A percentile compares a stretch with the other conserved stretches of the same genome.
Conservation (phyloP, 2,329 filamentous ascomycete species). For the Colletotrichum theobromicola region DNA sequence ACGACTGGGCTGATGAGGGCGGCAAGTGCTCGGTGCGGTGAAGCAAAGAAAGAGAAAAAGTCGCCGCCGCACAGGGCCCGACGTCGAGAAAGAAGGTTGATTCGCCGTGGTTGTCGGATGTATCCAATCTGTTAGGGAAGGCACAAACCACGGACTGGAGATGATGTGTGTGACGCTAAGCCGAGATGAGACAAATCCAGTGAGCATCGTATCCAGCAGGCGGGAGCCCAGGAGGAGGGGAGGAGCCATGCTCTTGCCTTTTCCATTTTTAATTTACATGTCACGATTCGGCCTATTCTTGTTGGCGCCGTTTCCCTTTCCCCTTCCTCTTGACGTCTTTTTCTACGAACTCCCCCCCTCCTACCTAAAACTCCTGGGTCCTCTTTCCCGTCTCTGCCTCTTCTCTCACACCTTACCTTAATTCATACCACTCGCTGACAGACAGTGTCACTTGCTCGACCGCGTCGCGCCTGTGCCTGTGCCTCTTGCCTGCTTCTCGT, state of each 20-base stretch:
- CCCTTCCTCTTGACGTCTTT: too few species aligned
- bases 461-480: conserved; percentile 2
- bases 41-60: background rate
- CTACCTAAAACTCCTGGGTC: too few species aligned
- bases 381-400: background rate
- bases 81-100: background rate
- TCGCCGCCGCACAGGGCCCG: background rate
- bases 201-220: conserved; percentile 20
- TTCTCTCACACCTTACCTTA: background rate
- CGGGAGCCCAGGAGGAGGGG: conserved; percentile 3
- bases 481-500: background rate
- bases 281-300: conserved; percentile 9
- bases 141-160: background rate
- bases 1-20: background rate
- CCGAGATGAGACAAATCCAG: conserved; percentile 17
- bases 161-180: conserved; percentile 20
- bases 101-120: background rate
- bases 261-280: conserved; percentile 23
- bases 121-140: background rate
- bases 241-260: conserved; percentile 6
- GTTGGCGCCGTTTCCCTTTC: background rate
- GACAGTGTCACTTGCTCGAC: conserved; percentile 4
- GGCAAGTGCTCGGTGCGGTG: background rate
- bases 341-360: background rate
- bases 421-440: background rate